Evolutionary conservation across 2,329 filamentous ascomycete species (phyloP), one percentile per base, ranked within the genome.

Genomic region (Phoma sp.): DNA sequence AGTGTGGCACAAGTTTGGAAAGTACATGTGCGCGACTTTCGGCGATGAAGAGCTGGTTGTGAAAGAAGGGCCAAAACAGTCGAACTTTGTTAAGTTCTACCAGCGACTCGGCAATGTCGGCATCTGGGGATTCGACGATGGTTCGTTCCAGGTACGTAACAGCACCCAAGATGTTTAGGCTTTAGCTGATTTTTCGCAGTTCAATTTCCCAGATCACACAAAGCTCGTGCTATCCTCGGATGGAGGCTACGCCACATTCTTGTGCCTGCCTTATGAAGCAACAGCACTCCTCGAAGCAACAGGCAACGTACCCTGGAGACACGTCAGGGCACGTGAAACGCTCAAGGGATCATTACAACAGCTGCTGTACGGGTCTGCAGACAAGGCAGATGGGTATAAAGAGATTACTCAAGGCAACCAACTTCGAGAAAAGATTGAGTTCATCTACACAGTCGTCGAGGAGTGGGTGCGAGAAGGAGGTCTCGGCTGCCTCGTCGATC

Each of bases 141-240:
- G 91, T 2, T 89, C 91, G 66, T 82, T 93, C 62, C 90, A 90
- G 80, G 86, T 88, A 78, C 63, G 76, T 33, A 37, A n/a, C n/a
- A 22, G 22, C 31, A 31, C 4, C n/a, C 12, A 43, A 33, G 31
- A 37, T 5, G 15, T 2, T 15, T 24, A 3, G 21, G 24, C 46
- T 25, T 22, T 2, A 4, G 35, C 43, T 57, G 24, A 57, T 39
- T n/a, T n/a, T 45, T 5, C 13, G 4, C 61, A 92, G 84, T 90
- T 94, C 76, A 94, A 95, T 77, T 95, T 95, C 74, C 90, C 91
- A 2, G 91, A 95, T 64, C 91, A 95, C 73, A 94, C 91, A 55
- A 95, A 95, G 76, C 84, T 95, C 50, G 88, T 94, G 12, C 78
- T 95, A 24, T 90, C 91, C 54, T 79, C 88, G 1, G 85, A 88